Evolutionary conservation across 257 asterid genomes (phyloP).

Genomic region (Solanum raphanifolium): DNA sequence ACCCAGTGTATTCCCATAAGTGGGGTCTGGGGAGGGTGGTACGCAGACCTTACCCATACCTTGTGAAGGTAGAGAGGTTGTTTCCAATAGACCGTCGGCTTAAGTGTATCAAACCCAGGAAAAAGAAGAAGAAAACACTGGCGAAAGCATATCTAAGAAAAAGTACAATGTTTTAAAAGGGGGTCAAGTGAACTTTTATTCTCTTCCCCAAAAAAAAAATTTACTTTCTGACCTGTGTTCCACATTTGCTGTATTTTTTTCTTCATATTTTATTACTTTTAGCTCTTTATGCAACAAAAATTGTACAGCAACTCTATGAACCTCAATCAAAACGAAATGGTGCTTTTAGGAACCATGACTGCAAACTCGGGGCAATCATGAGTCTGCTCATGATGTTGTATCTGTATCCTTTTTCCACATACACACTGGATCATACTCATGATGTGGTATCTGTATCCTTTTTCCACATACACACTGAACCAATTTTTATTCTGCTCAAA

Average conservation of each 20-base stretch:
- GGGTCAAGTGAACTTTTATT: not conserved
- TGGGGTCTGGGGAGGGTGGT: not conserved
- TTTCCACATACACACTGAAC: not conserved
- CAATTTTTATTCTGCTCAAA: not conserved
- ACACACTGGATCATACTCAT: not conserved
- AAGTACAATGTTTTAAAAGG: not conserved
- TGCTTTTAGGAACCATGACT: not conserved
- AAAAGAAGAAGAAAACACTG: no score
- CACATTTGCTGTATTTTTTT: not conserved
- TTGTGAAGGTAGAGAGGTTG: not conserved
- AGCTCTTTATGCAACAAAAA: not conserved
- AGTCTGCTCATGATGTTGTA: not conserved
- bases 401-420: not conserved
- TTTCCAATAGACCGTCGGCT: no score
- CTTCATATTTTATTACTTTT: not conserved
- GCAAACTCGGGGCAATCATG: not conserved
- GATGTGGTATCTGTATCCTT: not conserved
- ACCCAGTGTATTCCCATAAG: not conserved
- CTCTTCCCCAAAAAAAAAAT: not conserved
- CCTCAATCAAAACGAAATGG: not conserved
- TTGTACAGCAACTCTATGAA: not conserved
- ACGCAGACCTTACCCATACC: not conserved
- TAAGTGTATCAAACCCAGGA: no score
- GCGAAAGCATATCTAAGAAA: not conserved
- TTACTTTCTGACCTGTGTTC: not conserved